Conservation (phyloP, 345 rosid species). For the Balakata baccata region DNA sequence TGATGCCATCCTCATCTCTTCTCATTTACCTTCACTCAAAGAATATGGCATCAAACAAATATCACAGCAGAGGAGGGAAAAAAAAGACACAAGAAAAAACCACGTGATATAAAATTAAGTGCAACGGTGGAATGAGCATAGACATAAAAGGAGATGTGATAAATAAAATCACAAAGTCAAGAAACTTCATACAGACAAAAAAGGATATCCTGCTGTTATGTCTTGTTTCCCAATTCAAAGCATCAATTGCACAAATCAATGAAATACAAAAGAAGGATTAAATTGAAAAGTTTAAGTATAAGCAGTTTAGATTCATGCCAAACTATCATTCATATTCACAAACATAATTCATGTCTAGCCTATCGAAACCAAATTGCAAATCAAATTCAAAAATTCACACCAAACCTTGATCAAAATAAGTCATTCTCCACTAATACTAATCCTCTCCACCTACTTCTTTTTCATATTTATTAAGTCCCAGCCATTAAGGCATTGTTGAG, state of each 20-base stretch:
- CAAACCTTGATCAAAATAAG: background rate
- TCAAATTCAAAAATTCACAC: background rate
- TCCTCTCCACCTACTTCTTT: background rate
- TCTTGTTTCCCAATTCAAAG: background rate
- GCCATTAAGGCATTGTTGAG: background rate
- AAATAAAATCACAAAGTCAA: background rate
- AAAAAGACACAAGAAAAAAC: background rate
- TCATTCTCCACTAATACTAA: background rate
- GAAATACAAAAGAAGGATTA: background rate
- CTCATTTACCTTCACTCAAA: slow-evolving; percentile 31
- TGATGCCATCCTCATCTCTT: slow-evolving; percentile 17
- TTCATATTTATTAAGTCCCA: background rate
- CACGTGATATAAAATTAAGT: background rate
- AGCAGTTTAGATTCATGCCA: background rate
- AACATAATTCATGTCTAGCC: background rate
- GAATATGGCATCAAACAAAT: background rate
- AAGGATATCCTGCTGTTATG: background rate
- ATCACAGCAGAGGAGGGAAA: background rate
- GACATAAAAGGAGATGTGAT: too few relatives aligned
- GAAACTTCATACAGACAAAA: background rate
- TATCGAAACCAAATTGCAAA: background rate
- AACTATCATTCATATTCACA: background rate
- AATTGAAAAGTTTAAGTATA: background rate
- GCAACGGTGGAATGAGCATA: background rate
- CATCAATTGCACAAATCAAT: background rate